Evolutionary conservation across 2,329 filamentous ascomycete genomes (phyloP), one percentile per base, ranked within the genome.

Genomic region (Diaporthe vaccinii): DNA sequence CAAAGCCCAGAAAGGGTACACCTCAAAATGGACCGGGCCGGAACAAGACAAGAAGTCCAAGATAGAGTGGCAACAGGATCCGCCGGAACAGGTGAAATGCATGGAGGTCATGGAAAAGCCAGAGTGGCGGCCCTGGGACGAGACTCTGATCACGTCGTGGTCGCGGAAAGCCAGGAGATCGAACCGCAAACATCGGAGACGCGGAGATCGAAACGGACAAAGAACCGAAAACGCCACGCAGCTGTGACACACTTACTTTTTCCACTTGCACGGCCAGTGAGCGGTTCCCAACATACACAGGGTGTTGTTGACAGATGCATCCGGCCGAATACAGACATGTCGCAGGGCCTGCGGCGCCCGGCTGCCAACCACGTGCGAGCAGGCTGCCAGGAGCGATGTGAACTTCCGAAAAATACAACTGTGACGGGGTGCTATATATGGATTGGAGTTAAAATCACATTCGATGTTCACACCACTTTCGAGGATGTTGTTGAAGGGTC

Each of bases 1-100:
- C 51, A 92, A 91, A 80, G 78, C 82, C 14, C 75, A 83, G 3
- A 89, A 89, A 79, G 89, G 90, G 0, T 90, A 86, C 79, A 84
- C 85, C 1, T 83, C 84, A 0, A 80, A 83, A 10, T 84, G 82
- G 79, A 80, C 81, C n/a, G 79, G 82, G 5, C 77, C 78, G 10
- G 78, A 76, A n/a, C 79, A 78, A 28, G 78, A 80, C 31, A 78
- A 70, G 71, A 69, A 62, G 36, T 69, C 75, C 10, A 73, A 39
- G 51, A 85, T 90, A 59, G 78, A 84, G 6, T 90, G 88, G 88
- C 78, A 82, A 20, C 28, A 17, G 3, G 78, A 83, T 7, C 87
- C 89, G 5, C 89, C 89, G 0, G 82, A 82, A 10, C 79, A 82
- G 74, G 85, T 90, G 34, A 87, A 85, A 74, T 90, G 88, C 70